phyloP scores from a whole-genome alignment of 164 flowering plant species.

The Buxus sempervirens region DNA sequence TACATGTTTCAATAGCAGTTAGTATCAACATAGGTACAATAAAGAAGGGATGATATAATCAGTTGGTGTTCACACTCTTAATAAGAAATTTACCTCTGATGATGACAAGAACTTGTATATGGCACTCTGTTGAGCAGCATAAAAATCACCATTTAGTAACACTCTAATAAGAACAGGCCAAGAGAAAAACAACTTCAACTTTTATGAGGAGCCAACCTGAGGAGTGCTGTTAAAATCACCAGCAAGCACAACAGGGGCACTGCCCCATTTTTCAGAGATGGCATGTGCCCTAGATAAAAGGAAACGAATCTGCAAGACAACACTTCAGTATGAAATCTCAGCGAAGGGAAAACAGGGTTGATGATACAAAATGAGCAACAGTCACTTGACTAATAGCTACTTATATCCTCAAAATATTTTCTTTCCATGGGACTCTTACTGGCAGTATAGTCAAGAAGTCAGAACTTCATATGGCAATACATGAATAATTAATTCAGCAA shows the following conservation, averaged over 20 bases:
- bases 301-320: conserved; percentile 37
- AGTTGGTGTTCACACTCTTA: background rate
- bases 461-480: background rate
- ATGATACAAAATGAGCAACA: too few relatives aligned
- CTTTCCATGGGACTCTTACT: background rate
- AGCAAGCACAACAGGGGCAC: conserved; percentile 44
- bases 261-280: conserved; percentile 51
- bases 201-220: conserved; percentile 32
- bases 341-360: background rate
- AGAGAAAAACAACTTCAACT: background rate
- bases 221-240: conserved; percentile 67
- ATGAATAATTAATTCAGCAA: background rate
- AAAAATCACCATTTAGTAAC: background rate
- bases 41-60: background rate
- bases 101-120: conserved; percentile 57
- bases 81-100: conserved; percentile 42
- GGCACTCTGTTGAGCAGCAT: conserved; percentile 45
- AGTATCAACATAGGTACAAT: background rate
- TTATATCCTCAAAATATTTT: background rate
- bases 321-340: background rate
- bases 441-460: background rate
- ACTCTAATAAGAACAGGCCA: background rate
- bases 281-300: conserved; percentile 42
- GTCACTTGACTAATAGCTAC: too few relatives aligned
- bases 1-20: background rate